These are phyloP conservation scores for Dictyophora rubrovolvata DNA, from an alignment of 768 basidiomycete genomes.

Conservation along the genomic window DNA sequence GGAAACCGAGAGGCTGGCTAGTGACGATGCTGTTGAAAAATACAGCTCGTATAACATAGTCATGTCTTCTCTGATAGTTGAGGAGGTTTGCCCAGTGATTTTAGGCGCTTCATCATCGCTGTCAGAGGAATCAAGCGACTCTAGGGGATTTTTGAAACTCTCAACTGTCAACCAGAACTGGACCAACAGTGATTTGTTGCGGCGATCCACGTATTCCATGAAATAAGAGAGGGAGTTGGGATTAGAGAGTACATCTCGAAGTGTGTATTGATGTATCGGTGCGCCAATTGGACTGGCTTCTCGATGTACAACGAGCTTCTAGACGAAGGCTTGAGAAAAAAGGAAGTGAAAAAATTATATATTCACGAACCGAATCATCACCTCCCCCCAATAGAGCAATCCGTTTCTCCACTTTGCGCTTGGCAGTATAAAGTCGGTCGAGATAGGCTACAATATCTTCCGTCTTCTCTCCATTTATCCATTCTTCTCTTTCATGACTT, in stretches of 20 bases:
- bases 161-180: slow-evolving; percentile 98
- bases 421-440: slow-evolving; percentile 82
- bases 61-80: slow-evolving; percentile 77
- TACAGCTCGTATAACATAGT: slow-evolving; percentile 83
- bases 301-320: not conserved
- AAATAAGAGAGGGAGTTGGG: slow-evolving; percentile 90
- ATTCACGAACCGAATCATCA: slow-evolving; percentile 43
- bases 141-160: slow-evolving; percentile 94
- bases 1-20: slow-evolving; percentile 54
- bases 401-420: slow-evolving; percentile 75
- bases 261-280: slow-evolving; percentile 40
- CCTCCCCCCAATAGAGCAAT: slow-evolving; percentile 72
- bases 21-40: slow-evolving; percentile 52
- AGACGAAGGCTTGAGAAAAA: not conserved
- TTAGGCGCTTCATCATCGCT: slow-evolving; percentile 41
- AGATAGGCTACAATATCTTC: slow-evolving; percentile 82
- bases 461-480: slow-evolving; percentile 78
- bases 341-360: not conserved
- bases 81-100: slow-evolving; percentile 24
- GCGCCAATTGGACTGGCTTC: slow-evolving; percentile 13
- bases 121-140: slow-evolving; percentile 53
- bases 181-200: slow-evolving; percentile 71
- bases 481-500: slow-evolving; percentile 79
- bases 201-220: slow-evolving; percentile 97
- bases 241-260: slow-evolving; percentile 77